phyloP scores from a whole-genome alignment of 805 yeast species.

The Cyberlindnera amylophila region DNA sequence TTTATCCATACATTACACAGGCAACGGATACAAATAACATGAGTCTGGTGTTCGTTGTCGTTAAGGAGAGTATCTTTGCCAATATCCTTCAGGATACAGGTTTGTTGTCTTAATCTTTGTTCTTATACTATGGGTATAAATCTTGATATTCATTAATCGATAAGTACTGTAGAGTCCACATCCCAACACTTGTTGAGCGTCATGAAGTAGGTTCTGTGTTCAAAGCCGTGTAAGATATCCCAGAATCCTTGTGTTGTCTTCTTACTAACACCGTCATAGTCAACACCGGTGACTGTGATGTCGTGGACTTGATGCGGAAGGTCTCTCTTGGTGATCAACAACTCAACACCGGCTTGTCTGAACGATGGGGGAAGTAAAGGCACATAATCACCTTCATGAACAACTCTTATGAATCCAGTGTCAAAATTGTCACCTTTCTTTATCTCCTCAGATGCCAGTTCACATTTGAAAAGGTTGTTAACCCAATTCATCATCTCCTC shows the following conservation, averaged over 20 bases:
- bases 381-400: constrained; percentile 55
- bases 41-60: constrained; percentile 79
- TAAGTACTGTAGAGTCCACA: no score
- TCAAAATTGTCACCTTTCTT: constrained; percentile 11
- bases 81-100: constrained; percentile 76
- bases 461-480: constrained; percentile 44
- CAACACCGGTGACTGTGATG: constrained; percentile 15
- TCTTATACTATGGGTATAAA: no score
- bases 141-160: no score
- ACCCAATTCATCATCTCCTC: constrained; percentile 46
- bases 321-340: constrained; percentile 32
- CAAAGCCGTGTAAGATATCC: constrained; percentile 31
- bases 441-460: constrained; percentile 24
- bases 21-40: constrained; percentile 93
- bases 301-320: constrained; percentile 32
- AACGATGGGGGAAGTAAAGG: constrained; percentile 53
- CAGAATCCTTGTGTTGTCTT: neutral
- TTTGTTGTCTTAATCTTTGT: constrained; percentile 38
- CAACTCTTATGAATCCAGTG: constrained; percentile 49
- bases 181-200: constrained; percentile 31
- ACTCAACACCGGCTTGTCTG: constrained; percentile 33
- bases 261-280: neutral
- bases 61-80: constrained; percentile 74
- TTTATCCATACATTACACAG: constrained; percentile 90
- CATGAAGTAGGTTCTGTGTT: constrained; percentile 37